Evolutionary conservation across 768 basidiomycete genomes (phyloP), one percentile per base, ranked within the genome.

Genomic region (Sarcodon sp.): DNA sequence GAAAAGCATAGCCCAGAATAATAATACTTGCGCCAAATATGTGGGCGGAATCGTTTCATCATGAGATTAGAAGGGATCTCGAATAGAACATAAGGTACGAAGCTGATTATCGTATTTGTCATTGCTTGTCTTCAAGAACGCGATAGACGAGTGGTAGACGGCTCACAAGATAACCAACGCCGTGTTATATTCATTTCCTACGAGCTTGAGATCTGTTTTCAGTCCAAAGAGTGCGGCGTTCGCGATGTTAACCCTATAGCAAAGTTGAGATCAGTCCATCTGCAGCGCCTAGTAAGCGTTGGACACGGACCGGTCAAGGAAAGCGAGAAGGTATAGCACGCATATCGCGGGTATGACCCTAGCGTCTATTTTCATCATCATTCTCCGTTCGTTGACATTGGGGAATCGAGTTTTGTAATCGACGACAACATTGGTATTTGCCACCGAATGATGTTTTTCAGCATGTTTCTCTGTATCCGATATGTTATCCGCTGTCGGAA

Each of bases 271-370:
- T 16, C 4, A 15, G 35, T 47, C 36, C 43, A 34, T 32, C 12
- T 12, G 33, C 4, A 27, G 21, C 21, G 4, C 21, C 21, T 27
- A 27, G 21, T 4, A 18, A n/a, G 16, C 2, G 4, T 3, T 39
- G n/a, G 37, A 18, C 37, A 18, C 13, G 16, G 2, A 44, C 1
- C 61, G 60, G 47, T 5, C 64, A n/a, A 72, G 61, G 59, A 71
- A 71, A n/a, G 68, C 68, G 10, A 72, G 58, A 9, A 70, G 59
- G 55, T 70, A 69, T 21, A 74, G 61, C 4, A 71, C 51, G 33
- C 65, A 63, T 12, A 74, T 61, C 48, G 64, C 67, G 35, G 72
- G 72, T 4, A 73, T 59, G 44, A 74, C 54, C 32, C 57, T 59
- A 6, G 57, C n/a, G 51, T 66, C 65, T 27, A 66, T 60, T 56